Evolutionary conservation across 1,284 basidiomycete species (phyloP).

Genomic region (Sanguinoderma infundibulare): DNA sequence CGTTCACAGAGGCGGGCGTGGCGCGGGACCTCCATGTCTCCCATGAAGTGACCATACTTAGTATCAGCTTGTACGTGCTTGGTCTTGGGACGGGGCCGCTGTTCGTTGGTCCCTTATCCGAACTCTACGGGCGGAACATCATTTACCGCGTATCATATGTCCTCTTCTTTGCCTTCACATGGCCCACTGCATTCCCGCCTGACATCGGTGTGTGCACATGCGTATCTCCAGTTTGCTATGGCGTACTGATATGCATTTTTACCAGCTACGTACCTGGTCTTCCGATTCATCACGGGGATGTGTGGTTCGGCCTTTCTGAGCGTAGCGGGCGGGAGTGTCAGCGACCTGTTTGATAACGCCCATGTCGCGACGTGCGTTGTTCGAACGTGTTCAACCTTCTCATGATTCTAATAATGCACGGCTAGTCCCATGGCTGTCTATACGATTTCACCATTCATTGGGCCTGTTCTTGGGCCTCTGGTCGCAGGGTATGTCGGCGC

Average conservation of each 20-base stretch:
- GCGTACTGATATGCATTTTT: constrained; percentile 39
- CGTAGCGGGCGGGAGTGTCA: constrained; percentile 81
- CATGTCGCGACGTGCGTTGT: constrained; percentile 65
- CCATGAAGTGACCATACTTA: constrained; percentile 69
- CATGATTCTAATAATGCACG: background rate
- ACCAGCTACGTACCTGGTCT: constrained; percentile 63
- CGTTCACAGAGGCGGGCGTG: constrained; percentile 68
- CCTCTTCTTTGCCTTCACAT: constrained; percentile 50
- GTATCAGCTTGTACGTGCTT: constrained; percentile 72
- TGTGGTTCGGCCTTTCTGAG: constrained; percentile 77
- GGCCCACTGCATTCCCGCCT: constrained; percentile 57
- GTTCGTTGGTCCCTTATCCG: constrained; percentile 55
- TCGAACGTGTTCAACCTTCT: background rate
- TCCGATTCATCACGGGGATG: constrained; percentile 75
- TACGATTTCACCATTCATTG: constrained; percentile 73
- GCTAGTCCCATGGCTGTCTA: constrained; percentile 79
- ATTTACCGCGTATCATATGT: constrained; percentile 45
- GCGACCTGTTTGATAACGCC: constrained; percentile 71
- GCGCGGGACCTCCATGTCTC: constrained; percentile 63
- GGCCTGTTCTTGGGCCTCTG: constrained; percentile 72
- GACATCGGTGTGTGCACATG: constrained; percentile 41
- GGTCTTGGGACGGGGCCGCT: constrained; percentile 57
- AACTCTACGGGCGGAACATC: constrained; percentile 51
- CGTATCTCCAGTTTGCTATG: constrained; percentile 31
- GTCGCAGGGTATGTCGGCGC: constrained; percentile 54